Evolutionary conservation across 2,329 filamentous ascomycete species (phyloP).

Genomic region (Boeremia lycopersici): DNA sequence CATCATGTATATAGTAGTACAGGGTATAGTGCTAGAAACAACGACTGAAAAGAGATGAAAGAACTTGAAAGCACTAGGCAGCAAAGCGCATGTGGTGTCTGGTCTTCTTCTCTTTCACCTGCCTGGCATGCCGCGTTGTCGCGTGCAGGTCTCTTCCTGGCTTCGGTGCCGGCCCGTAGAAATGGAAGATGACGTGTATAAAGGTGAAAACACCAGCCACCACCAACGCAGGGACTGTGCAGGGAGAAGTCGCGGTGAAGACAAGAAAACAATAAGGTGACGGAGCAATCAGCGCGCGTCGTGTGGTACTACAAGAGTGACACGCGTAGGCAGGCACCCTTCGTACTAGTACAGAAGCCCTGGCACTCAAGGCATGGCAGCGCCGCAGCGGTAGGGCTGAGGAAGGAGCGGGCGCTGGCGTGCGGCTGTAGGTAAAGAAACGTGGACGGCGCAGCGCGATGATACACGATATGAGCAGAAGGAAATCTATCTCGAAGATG

Average conservation of each 20-base stretch:
- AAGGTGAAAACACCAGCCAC: conserved; percentile 4
- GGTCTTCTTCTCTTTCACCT: conserved; percentile 5
- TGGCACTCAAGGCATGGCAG: conserved; percentile 38
- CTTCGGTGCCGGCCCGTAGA: conserved; percentile 2
- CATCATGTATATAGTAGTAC: conserved; percentile 30
- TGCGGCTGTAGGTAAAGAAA: background rate
- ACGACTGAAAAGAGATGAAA: conserved; percentile 1
- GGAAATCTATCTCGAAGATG: conserved; percentile 15
- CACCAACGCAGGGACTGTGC: conserved; percentile 10
- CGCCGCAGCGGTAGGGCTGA: conserved; percentile 35
- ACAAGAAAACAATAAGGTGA: conserved; percentile 3
- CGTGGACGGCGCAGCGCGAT: conserved; percentile 5
- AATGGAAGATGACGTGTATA: conserved; percentile 7
- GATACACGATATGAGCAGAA: conserved; percentile 8
- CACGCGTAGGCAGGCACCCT: conserved; percentile 15
- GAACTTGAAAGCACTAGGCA: conserved; percentile 3
- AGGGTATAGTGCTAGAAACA: conserved; percentile 34
- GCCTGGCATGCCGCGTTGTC: conserved; percentile 12
- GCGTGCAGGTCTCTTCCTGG: conserved; percentile 4
- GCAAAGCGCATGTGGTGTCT: conserved; percentile 5
- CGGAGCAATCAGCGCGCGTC: conserved; percentile 18
- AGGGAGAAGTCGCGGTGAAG: conserved; percentile 18
- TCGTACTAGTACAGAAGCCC: conserved; percentile 14
- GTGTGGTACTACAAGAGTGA: conserved; percentile 47
- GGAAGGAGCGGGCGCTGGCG: conserved; percentile 17